Base-by-base conservation (phyloP, 306 rosid species). In the Albizia julibrissin region DNA sequence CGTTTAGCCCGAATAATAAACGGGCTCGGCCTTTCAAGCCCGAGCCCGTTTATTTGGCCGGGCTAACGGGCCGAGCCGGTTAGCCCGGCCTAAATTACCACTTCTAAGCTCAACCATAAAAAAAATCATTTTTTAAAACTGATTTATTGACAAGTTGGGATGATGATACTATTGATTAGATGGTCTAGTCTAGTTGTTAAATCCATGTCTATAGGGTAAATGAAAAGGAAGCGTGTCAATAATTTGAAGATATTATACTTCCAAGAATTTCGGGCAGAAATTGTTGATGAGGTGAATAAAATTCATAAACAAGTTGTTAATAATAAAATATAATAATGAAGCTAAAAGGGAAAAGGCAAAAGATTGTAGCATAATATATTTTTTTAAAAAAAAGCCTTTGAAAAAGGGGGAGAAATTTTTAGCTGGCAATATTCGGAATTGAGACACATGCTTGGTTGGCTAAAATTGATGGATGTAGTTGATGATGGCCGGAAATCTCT, bases 401-500 rank as follows among this genome's bases (percentile, higher is more conserved):
- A 29, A 81, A 75, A 81, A 75, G 15, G 64, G 42, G 37, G 22
- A 39, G 42, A 47, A 31, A 68, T 40, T 77, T 81, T 59, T 69
- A 75, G 61, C 70, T 50, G 21, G 29, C 71, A 75, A 67, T 66
- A 52, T 76, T 82, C 52, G 42, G 70, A 52, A 26, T 27, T 67
- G 26, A 76, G 43, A 76, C 44, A 76, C 71, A 31, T 43, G 16
- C 21, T 29, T 69, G 71, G 34, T 40, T 49, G 52, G 72, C 80
- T 21, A 69, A 58, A 76, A 76, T 52, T 47, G 52, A 50, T 54
- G 58, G 81, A 42, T 74, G 59, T 62, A 26, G 29, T 68, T 42
- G 43, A 43, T 3, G 65, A 67, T 27, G 69, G 21, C 40, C 75
- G 15, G 40, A 19, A 59, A 29, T 15, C 29, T 58, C 15, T 58